Base-by-base conservation (phyloP, 2,329 filamentous ascomycete species). In the Epichloe festucae region DNA sequence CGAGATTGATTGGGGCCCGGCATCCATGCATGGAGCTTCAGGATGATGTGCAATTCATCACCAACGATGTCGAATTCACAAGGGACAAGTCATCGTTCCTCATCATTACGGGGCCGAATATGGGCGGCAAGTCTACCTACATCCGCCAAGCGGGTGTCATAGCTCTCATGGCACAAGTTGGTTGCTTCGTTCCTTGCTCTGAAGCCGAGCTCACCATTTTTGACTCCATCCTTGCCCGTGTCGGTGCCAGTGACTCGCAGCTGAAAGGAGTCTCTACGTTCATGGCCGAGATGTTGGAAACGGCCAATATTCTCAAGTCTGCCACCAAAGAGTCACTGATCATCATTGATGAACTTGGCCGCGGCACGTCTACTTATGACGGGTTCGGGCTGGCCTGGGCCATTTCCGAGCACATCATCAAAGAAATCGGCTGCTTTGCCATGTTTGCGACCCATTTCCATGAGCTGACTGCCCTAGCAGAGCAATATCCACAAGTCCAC, bases 211-310 rank as follows among this genome's bases (percentile, higher is more conserved):
- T 98, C 44, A 95, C 88, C 15, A 89, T 98, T 53, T 98, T 98
- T 96, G 93, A 98, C 71, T 93, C 89, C 56, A 95, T 98, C 55
- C 84, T 98, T 40, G 93, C 94, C 0, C 86, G 93, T 59, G 93
- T 98, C 0, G 93, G 94, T 42, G 94, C 93, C 6, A 93, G 87
- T 60, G 94, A 98, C 69, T 95, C 88, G 6, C 93, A 97, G 67
- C 84, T 98, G 56, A 97, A 97, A 70, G 93, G 93, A 38, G 93
- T 98, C 2, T 95, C 89, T 3, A 98, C 93, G 0, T 98, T 98
- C 68, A 98, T 98, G 94, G 93, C 93, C 2, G 93, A 98, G 71
- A 98, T 98, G 93, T 79, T 98, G 21, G 93, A 98, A 67, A 98
- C 93, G 1, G 89, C 93, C 58, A 97, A 97, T 65, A 98, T 98